These are phyloP conservation scores for Combretum micranthum DNA, from an alignment of 345 rosid genomes.

Conservation along the genomic window DNA sequence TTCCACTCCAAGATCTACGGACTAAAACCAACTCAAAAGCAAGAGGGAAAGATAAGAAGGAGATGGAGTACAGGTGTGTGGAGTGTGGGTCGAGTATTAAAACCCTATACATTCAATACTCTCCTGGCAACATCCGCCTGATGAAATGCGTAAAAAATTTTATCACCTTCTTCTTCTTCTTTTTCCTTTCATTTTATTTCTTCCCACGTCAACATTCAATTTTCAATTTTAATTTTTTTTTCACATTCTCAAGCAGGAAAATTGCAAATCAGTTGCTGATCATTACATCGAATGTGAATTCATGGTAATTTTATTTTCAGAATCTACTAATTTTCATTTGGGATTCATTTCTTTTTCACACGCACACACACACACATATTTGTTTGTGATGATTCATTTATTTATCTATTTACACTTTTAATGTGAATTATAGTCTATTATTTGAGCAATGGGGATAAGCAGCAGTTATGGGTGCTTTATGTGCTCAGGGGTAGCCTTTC, in stretches of 20 bases:
- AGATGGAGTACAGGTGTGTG: constrained; percentile 48
- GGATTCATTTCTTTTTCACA: too few species aligned
- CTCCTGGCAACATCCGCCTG: constrained; percentile 68
- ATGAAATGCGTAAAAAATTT: constrained; percentile 76
- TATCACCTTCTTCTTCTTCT: background rate
- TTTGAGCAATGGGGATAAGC: too few species aligned
- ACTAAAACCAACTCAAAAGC: too few species aligned
- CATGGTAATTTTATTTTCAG: constrained; percentile 34
- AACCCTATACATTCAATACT: constrained; percentile 59
- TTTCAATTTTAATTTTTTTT: background rate
- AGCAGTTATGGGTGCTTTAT: too few species aligned
- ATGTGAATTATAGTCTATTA: too few species aligned
- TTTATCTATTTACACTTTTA: too few species aligned
- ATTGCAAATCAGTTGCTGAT: constrained; percentile 65
- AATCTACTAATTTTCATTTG: background rate
- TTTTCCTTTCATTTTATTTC: background rate
- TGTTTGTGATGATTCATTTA: too few species aligned
- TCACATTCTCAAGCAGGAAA: constrained; percentile 27
- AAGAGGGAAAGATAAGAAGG: background rate
- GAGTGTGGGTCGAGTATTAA: constrained; percentile 52
- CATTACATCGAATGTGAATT: constrained; percentile 75
- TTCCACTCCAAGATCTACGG: background rate
- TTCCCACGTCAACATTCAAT: background rate
- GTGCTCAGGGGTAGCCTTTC: too few species aligned
- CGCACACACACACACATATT: too few species aligned